phyloP scores from a whole-genome alignment of 495 filamentous ascomycete species.

The Podospora conica region DNA sequence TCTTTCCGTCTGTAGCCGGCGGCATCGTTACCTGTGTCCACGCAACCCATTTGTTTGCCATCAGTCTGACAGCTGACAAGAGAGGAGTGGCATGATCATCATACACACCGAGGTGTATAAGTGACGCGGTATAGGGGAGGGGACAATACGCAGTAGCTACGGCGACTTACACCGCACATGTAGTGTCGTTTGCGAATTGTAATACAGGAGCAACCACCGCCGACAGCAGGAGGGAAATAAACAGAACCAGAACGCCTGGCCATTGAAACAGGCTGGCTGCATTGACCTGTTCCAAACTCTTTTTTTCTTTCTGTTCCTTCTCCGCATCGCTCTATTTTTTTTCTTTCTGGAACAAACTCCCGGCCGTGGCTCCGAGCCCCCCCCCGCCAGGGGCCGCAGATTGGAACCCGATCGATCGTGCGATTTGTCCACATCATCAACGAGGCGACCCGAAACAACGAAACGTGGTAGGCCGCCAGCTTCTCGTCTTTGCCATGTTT shows the following conservation, averaged over 20 bases:
- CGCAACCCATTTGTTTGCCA: neutral
- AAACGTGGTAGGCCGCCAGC: neutral
- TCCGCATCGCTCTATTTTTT: neutral
- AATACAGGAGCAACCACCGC: neutral
- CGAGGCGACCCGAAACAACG: neutral
- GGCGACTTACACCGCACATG: neutral
- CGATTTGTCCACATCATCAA: neutral
- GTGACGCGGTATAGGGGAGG: conserved; percentile 4
- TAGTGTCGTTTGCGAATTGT: neutral
- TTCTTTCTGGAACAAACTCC: neutral
- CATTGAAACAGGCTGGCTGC: conserved; percentile 6
- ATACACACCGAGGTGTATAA: conserved; percentile 18
- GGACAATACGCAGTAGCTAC: neutral
- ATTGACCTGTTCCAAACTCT: neutral
- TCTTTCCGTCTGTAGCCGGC: neutral
- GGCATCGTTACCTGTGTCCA: neutral
- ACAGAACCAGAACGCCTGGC: neutral
- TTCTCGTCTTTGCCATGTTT: neutral
- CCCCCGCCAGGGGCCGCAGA: neutral
- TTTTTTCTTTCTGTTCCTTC: neutral
- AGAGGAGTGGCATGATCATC: conserved; percentile 1
- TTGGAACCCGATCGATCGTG: neutral
- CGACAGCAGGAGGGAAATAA: neutral
- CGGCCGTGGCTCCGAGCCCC: neutral
- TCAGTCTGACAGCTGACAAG: neutral